Percentiles rank a stretch among this genome's conserved stretches.
These are phyloP conservation scores for Aspergillus bertholletiae DNA, from an alignment of 495 filamentous ascomycete species.

Conservation along the genomic window DNA sequence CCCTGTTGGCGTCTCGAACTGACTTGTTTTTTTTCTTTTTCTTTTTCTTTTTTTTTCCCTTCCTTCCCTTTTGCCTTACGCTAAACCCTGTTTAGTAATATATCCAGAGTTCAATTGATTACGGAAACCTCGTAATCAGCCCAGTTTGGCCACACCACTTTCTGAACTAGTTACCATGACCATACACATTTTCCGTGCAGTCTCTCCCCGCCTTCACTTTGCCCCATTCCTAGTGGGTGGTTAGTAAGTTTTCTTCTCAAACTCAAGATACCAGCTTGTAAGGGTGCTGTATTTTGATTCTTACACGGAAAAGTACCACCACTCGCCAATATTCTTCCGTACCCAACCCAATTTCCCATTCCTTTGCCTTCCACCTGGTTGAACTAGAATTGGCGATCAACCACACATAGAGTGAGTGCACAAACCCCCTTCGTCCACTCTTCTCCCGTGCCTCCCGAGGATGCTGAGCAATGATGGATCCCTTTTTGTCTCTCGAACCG, in stretches of 20 bases:
- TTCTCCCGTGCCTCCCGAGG: slow-evolving; percentile 25
- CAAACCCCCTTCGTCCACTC: slow-evolving; percentile 20
- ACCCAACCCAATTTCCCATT: slow-evolving; percentile 20
- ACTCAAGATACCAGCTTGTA: slow-evolving; percentile 9
- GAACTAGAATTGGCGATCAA: slow-evolving; percentile 29
- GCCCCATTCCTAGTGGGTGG: not conserved
- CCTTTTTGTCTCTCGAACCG: not conserved
- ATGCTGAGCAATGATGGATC: slow-evolving; percentile 22
- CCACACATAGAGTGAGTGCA: slow-evolving; percentile 23
- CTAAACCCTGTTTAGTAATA: not conserved
- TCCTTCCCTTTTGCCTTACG: slow-evolving; percentile 1
- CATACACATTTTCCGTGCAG: not conserved
- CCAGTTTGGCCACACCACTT: not conserved
- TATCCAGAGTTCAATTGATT: not conserved
- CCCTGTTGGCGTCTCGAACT: not conserved
- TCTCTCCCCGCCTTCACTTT: not conserved
- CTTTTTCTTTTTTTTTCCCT: not conserved
- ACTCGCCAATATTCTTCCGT: slow-evolving; percentile 7
- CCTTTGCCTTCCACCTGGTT: slow-evolving; percentile 27
- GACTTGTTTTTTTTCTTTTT: not conserved
- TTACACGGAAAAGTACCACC: slow-evolving; percentile 6
- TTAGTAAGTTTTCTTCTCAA: not conserved
- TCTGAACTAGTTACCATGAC: not conserved
- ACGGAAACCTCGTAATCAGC: not conserved
- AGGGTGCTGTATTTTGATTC: slow-evolving; percentile 1